These are phyloP conservation scores for Iris pallida DNA, from an alignment of 116 monocot species.

Conservation along the genomic window DNA sequence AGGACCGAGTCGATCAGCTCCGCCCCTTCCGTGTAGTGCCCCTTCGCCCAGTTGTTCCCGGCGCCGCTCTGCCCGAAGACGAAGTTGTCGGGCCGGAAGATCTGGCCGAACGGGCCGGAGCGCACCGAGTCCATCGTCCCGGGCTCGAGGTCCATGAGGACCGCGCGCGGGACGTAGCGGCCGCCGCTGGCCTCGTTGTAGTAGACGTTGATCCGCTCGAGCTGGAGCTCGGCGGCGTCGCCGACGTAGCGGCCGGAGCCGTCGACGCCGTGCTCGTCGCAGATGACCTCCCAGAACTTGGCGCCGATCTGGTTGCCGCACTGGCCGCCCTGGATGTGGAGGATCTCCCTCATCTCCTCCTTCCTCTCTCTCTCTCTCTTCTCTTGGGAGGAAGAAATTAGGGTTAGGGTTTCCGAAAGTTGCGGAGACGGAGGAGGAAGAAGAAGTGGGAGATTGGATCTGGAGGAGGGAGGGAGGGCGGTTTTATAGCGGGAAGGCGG, in stretches of 20 bases:
- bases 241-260: background rate
- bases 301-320: constrained; percentile 1
- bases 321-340: constrained; percentile 1
- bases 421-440: too few relatives aligned
- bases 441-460: too few relatives aligned
- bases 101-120: background rate
- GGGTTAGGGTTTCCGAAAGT: too few relatives aligned
- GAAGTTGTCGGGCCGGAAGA: constrained; percentile 3
- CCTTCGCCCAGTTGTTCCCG: constrained; percentile 8
- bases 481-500: too few relatives aligned
- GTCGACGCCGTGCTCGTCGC: constrained; percentile 7
- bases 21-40: background rate
- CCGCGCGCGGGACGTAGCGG: background rate
- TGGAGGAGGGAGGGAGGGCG: too few relatives aligned
- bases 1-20: background rate
- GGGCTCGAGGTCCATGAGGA: background rate
- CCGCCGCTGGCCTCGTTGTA: constrained; percentile 4
- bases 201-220: constrained; percentile 4
- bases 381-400: too few relatives aligned
- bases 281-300: constrained; percentile 7
- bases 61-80: constrained; percentile 5
- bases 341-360: constrained; percentile 1
- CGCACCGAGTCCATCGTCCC: background rate
- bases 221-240: background rate
- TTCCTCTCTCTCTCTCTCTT: background rate